A percentile compares a stretch with the other conserved stretches of the same genome.
Conservation (phyloP, 1,284 basidiomycete genomes). For the Cryptococcus depauperatus region DNA sequence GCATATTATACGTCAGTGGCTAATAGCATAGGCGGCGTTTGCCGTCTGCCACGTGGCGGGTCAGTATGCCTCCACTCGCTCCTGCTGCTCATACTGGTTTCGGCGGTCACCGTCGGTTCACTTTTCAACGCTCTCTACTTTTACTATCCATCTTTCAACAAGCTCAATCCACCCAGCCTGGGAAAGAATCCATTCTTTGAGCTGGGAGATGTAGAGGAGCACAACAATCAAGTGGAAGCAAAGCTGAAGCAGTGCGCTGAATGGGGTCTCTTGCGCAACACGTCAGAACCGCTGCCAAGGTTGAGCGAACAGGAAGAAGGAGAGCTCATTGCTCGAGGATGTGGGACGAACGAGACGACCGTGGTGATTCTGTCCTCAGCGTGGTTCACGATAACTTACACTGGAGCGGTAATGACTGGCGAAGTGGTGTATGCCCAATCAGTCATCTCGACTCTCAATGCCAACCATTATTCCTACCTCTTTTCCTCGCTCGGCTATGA, state of each 20-base stretch:
- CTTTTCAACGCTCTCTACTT: conserved; percentile 1
- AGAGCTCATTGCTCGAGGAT: conserved; percentile 18
- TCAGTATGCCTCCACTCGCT: too few relatives aligned
- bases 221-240: conserved; percentile 22
- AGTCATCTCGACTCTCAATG: conserved; percentile 33
- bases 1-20: too few relatives aligned
- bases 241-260: conserved; percentile 20
- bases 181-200: conserved; percentile 13
- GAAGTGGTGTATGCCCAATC: conserved; percentile 35
- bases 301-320: conserved; percentile 17
- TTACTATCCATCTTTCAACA: not conserved
- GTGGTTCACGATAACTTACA: conserved; percentile 26
- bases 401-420: conserved; percentile 21
- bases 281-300: conserved; percentile 12
- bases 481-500: conserved; percentile 30
- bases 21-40: too few relatives aligned
- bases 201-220: conserved; percentile 24
- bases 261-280: conserved; percentile 26
- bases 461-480: conserved; percentile 31
- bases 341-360: conserved; percentile 34
- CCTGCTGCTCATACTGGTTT: too few relatives aligned
- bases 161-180: not conserved
- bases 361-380: conserved; percentile 29
- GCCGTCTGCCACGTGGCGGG: too few relatives aligned
- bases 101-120: too few relatives aligned